Evolutionary conservation across 805 yeast species (phyloP).

Genomic region (Candida multigemmis): DNA sequence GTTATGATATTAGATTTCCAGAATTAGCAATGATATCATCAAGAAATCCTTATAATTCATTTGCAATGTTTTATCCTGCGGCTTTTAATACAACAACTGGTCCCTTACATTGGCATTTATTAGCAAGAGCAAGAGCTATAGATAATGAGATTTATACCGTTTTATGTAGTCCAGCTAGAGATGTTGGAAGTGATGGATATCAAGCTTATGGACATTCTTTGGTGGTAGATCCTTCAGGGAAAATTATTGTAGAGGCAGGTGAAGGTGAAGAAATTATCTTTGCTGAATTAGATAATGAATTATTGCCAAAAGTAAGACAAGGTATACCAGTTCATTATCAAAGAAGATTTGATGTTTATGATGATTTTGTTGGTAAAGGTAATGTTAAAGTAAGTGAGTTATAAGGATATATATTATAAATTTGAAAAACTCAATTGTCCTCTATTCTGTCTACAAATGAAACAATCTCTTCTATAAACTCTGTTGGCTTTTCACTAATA

Average conservation of each 20-base stretch:
- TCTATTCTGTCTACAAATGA: constrained; percentile 51
- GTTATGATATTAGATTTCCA: constrained; percentile 77
- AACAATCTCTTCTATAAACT: constrained; percentile 52
- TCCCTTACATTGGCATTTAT: constrained; percentile 73
- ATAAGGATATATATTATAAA: constrained; percentile 4
- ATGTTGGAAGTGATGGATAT: constrained; percentile 37
- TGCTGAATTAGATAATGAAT: constrained; percentile 30
- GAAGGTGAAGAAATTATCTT: constrained; percentile 35
- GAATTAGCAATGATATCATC: constrained; percentile 68
- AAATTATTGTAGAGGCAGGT: constrained; percentile 35
- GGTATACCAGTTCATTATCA: constrained; percentile 36
- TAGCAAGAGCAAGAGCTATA: constrained; percentile 66
- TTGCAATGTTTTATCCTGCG: constrained; percentile 76
- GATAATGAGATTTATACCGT: constrained; percentile 69
- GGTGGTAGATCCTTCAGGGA: constrained; percentile 34
- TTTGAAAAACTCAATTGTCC: constrained; percentile 11
- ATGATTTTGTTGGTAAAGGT: constrained; percentile 23
- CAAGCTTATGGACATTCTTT: constrained; percentile 39
- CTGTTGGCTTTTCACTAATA: constrained; percentile 76
- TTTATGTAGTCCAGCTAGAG: constrained; percentile 85
- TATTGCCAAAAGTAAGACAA: constrained; percentile 31
- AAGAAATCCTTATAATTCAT: constrained; percentile 46
- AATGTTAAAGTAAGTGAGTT: constrained; percentile 17
- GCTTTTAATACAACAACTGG: constrained; percentile 83
- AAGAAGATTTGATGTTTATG: constrained; percentile 33